Base-by-base conservation (phyloP, 345 rosid genomes). In the Erucastrum elatum region DNA sequence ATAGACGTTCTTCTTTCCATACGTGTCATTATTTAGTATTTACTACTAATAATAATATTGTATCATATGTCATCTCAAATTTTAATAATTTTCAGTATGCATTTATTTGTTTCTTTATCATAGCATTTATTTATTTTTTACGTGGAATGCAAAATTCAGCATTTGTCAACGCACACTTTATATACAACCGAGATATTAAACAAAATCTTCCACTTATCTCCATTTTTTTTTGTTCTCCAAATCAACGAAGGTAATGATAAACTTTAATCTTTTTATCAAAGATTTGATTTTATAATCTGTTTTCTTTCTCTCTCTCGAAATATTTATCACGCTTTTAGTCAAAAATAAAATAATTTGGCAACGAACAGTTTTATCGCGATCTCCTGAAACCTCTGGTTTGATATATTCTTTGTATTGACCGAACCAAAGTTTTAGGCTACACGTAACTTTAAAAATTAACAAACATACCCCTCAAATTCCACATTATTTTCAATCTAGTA, bases 321-420 rank as follows among this genome's bases (percentile, higher is more conserved):
- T 46, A 46, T 46, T 12, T 46, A 21, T 21, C 21, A 21, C 21
- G 21, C 21, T 21, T 21, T 21, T 21, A 21, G 21, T 21, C 21
- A 21, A 21, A 33, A 33, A 33, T 4, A 5, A 2, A 4, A 55
- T 3, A 37, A 8, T 8, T 3, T 16, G 8, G 63, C 53, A 55
- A 70, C 49, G 17, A 70, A 70, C 64, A 55, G 60, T 37, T 77
- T 76, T 8, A 49, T 10, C 75, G 64, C 44, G 68, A 78, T 71
- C 77, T 17, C 71, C 76, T 78, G 76, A 77, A 77, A 71, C 67
- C 68, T 71, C 88, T 82, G 86, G 76, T 68, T 64, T 67, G 76
- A 77, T 77, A 71, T 29, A 5, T 71, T 71, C 67, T 77, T 67
- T 25, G 56, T 49, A 68, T 85, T 87, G 88, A 88, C 88, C 91